Percentiles rank a stretch among this genome's conserved stretches.
phyloP scores from a whole-genome alignment of 148 eudicot species.

The Limonium bicolor region DNA sequence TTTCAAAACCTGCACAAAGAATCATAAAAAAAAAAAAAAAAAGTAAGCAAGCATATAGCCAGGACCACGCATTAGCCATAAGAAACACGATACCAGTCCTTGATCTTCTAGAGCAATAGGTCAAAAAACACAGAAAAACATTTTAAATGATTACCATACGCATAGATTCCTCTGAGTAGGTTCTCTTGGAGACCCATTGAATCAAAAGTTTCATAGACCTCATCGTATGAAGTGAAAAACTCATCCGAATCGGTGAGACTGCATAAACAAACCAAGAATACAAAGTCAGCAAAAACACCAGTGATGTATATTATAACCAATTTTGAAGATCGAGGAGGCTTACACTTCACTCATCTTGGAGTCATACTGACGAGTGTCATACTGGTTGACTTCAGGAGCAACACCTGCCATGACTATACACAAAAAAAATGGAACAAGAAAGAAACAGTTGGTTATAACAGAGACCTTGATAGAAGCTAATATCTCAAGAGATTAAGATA shows the following conservation, averaged over 20 bases:
- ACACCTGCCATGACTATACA: slow-evolving; percentile 21
- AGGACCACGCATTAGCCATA: too few species aligned
- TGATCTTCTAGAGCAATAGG: too few species aligned
- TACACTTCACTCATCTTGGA: slow-evolving; percentile 18
- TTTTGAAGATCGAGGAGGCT: not conserved
- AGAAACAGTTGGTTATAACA: not conserved
- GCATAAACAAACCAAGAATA: not conserved
- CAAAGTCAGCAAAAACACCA: not conserved
- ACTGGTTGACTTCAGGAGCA: slow-evolving; percentile 19
- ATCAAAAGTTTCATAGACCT: slow-evolving; percentile 25
- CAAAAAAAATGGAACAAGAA: too few species aligned
- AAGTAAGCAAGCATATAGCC: not conserved
- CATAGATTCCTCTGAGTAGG: slow-evolving; percentile 32
- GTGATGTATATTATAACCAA: not conserved
- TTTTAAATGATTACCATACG: slow-evolving; percentile 14
- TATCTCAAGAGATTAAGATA: too few species aligned
- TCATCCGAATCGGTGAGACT: slow-evolving; percentile 21
- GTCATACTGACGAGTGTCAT: slow-evolving; percentile 13
- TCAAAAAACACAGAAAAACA: not conserved
- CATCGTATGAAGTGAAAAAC: slow-evolving; percentile 23
- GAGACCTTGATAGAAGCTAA: not conserved
- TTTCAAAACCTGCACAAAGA: slow-evolving; percentile 25
- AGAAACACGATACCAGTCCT: too few species aligned
- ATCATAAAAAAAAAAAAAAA: not conserved
- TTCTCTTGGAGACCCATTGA: slow-evolving; percentile 31